phyloP scores from a whole-genome alignment of 108 stramenopile genomes.

The Cyclotella kingstonii region DNA sequence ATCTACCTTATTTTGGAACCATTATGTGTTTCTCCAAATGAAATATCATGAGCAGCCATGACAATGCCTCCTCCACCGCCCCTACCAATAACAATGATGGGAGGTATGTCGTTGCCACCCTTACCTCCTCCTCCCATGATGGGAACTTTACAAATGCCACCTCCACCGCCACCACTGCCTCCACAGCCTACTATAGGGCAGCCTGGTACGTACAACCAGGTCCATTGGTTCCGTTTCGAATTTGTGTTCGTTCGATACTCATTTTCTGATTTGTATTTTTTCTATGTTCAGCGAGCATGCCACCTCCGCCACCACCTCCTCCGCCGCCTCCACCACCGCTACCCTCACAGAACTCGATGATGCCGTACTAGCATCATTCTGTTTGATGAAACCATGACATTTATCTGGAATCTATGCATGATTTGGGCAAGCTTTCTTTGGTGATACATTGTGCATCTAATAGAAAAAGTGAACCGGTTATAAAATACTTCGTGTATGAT shows the following conservation, averaged over 20 bases:
- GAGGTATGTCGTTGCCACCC: constrained; percentile 17
- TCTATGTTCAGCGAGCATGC: constrained; percentile 1
- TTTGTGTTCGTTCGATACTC: background rate
- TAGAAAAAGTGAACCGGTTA: too few relatives aligned
- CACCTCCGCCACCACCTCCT: constrained; percentile 29
- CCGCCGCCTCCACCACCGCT: constrained; percentile 7
- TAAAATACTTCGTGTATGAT: too few relatives aligned
- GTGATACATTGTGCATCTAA: too few relatives aligned
- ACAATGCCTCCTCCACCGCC: constrained; percentile 20
- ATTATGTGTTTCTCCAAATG: background rate
- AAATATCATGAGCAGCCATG: too few relatives aligned
- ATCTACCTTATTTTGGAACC: background rate
- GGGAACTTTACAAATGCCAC: background rate
- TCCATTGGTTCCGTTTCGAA: background rate
- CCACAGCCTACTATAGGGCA: background rate
- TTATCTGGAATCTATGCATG: too few relatives aligned
- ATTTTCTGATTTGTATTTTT: background rate
- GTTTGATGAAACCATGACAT: too few relatives aligned
- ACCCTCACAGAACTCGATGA: background rate
- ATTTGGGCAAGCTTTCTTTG: too few relatives aligned
- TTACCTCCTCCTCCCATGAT: constrained; percentile 1
- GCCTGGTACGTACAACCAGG: background rate
- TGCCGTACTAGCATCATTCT: background rate
- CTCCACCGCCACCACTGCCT: constrained; percentile 12
- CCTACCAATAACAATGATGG: constrained; percentile 1